These are phyloP conservation scores for Ophiostoma triangulosporum DNA, from an alignment of 2,329 filamentous ascomycete genomes.

Conservation along the genomic window DNA sequence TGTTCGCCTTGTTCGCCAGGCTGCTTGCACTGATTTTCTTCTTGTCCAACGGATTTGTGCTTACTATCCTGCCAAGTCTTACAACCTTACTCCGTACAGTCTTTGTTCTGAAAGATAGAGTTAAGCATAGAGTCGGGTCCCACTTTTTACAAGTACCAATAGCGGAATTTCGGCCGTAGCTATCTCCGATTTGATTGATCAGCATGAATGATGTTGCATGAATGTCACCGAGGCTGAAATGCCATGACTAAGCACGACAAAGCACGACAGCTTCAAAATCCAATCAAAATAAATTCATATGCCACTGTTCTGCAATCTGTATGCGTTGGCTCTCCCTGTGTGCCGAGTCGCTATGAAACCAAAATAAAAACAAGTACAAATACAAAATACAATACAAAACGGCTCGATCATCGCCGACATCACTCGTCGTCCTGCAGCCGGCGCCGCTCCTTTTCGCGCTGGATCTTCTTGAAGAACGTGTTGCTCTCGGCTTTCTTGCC, in stretches of 20 bases:
- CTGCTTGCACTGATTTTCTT: background rate
- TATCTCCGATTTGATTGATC: background rate
- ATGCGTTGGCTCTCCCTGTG: no score
- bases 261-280: no score
- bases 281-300: no score
- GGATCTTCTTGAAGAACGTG: constrained; percentile 53
- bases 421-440: constrained; percentile 5
- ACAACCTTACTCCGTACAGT: background rate
- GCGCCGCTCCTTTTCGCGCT: constrained; percentile 43
- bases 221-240: no score
- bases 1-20: background rate
- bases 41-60: background rate
- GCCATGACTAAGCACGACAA: no score
- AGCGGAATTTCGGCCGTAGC: background rate
- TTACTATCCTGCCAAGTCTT: no score
- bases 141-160: no score
- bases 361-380: background rate
- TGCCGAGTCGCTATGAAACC: no score
- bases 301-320: no score
- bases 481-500: constrained; percentile 39
- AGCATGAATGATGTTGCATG: background rate
- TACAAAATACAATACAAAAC: background rate
- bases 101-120: no score
- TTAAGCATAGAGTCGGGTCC: no score
- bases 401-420: background rate